Conservation (phyloP, 805 yeast genomes). For the Metschnikowia hibisci region DNA sequence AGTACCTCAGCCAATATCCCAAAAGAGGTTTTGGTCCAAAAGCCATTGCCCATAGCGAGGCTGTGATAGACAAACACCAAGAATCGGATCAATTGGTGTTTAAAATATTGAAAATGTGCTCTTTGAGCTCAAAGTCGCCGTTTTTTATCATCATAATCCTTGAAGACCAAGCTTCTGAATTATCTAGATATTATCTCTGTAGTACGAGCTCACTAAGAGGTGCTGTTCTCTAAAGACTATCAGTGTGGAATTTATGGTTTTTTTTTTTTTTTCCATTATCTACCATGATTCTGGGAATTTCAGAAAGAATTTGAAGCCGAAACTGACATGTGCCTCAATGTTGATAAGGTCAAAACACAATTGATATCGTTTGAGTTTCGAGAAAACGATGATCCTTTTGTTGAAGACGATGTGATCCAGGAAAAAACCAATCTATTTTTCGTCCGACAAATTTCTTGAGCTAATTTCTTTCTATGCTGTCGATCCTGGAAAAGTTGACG, state of each 20-base stretch:
- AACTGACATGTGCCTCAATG: conserved; percentile 31
- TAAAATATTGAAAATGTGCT: conserved; percentile 8
- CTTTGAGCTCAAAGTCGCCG: conserved; percentile 3
- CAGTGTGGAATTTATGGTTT: conserved; percentile 7
- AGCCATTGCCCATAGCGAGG: conserved; percentile 31
- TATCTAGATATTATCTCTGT: conserved; percentile 27
- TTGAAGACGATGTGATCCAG: conserved; percentile 6
- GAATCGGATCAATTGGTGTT: conserved; percentile 5
- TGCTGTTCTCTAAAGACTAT: neutral
- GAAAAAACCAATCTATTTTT: conserved; percentile 10
- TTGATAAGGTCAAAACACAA: conserved; percentile 38
- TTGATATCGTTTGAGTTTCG: conserved; percentile 31
- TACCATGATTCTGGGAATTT: conserved; percentile 29
- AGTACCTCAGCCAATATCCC: too few relatives aligned
- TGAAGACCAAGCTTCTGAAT: conserved; percentile 16
- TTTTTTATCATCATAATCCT: conserved; percentile 15
- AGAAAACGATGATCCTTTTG: conserved; percentile 20
- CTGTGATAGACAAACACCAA: conserved; percentile 21
- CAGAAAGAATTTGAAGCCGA: conserved; percentile 25
- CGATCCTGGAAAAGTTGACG: conserved; percentile 20
- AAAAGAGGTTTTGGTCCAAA: conserved; percentile 65
- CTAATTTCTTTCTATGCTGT: conserved; percentile 17
- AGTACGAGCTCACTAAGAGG: conserved; percentile 14
- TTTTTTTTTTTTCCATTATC: conserved; percentile 25
- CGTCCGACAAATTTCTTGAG: conserved; percentile 12